Evolutionary conservation across 805 yeast species (phyloP), one percentile per base, ranked within the genome.

Genomic region (Candida saitoana): DNA sequence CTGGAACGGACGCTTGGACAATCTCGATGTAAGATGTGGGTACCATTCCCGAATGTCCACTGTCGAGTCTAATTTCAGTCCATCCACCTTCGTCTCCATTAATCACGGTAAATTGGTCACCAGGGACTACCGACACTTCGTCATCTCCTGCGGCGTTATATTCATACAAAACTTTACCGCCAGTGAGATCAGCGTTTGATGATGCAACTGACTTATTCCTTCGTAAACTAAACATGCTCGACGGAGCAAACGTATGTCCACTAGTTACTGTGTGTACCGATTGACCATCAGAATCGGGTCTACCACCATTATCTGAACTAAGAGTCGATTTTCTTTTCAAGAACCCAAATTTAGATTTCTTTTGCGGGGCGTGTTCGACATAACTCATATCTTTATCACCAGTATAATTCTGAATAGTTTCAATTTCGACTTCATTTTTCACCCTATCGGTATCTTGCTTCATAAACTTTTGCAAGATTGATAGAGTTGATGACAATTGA

Each of bases 1-100:
- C 31, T 4, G 38, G 38, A 15, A 15, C 19, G n/a, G 4, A 5
- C 7, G 5, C n/a, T 5, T 15, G 17, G n/a, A 24, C 25, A 2
- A 81, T 59, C 47, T 81, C 80, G 5, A 90, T 61, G 57, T 91
- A 91, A 0, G 85, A 65, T 0, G 95, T 80, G 2, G 99, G 99
- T 3, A 90, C 96, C 31, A 90, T 69, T 0, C 99, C 99, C 33
- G 65, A 66, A 7, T 60, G 59, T 0, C 78, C 79, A 4, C 71
- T 68, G n/a, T 51, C 51, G 17, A 48, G 36, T 36, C 45, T 47
- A 14, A 89, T 79, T 50, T 67, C 63, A 2, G 95, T 84, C 99
- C 99, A 91, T 0, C 99, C 99, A 14, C 87, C 80, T 0, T 96
- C 97, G 48, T 87, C 98, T 1, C 67, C 65, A 38, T 77, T 80